Evolutionary conservation across 2,329 filamentous ascomycete genomes (phyloP).

Genomic region (Knoxdaviesia proteae): DNA sequence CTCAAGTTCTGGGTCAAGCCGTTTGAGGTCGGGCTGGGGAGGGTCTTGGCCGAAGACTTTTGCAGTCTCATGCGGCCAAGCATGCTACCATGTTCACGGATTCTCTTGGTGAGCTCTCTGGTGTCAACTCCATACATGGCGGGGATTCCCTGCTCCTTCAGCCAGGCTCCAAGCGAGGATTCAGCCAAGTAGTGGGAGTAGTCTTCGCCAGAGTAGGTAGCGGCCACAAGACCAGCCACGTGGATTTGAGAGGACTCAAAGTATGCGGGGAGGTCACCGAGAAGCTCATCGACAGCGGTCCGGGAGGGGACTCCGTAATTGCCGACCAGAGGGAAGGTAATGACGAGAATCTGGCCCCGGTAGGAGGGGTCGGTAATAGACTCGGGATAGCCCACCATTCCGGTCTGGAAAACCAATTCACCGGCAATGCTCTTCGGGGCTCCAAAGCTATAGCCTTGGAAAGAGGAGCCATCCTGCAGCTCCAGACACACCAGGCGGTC

Average conservation of each 20-base stretch:
- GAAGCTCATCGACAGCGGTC: slow-evolving; percentile 63
- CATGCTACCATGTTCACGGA: slow-evolving; percentile 89
- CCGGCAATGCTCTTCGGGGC: slow-evolving; percentile 85
- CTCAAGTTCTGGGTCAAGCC: slow-evolving; percentile 9
- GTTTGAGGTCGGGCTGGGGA: slow-evolving; percentile 20
- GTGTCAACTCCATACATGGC: slow-evolving; percentile 94
- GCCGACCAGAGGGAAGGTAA: slow-evolving; percentile 86
- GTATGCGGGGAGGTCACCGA: slow-evolving; percentile 70
- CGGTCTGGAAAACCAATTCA: slow-evolving; percentile 97
- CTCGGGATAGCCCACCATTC: slow-evolving; percentile 98
- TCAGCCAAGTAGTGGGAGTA: slow-evolving; percentile 85
- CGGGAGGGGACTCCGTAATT: slow-evolving; percentile 94
- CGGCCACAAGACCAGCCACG: slow-evolving; percentile 75
- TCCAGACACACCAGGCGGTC: slow-evolving; percentile 65
- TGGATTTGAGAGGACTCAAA: slow-evolving; percentile 90
- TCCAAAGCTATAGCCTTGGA: slow-evolving; percentile 92
- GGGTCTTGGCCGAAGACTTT: slow-evolving; percentile 18
- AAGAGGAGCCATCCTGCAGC: slow-evolving; percentile 76
- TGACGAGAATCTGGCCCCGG: slow-evolving; percentile 81
- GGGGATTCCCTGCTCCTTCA: slow-evolving; percentile 87
- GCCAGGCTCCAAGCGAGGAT: slow-evolving; percentile 81
- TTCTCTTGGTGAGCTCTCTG: slow-evolving; percentile 78
- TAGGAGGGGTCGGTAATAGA: slow-evolving; percentile 76
- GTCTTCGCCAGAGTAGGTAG: slow-evolving; percentile 83
- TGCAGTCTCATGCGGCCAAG: slow-evolving; percentile 72